Base-by-base conservation (phyloP, 164 flowering plant species). In the Dillenia suffruticosa region DNA sequence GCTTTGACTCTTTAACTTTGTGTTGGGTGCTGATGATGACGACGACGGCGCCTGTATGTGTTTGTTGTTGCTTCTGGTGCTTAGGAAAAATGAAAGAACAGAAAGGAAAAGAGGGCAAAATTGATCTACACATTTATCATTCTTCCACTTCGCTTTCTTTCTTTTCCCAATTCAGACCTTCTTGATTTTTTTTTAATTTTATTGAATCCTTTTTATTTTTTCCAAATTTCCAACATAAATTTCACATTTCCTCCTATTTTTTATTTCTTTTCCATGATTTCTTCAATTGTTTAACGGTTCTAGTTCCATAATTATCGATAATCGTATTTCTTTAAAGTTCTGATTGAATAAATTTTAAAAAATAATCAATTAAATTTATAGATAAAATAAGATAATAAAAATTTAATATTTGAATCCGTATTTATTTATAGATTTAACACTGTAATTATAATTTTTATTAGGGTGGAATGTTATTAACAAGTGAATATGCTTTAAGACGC, bases 21-120 rank as follows among this genome's bases (percentile, higher is more conserved):
- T 68, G 52, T 68, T 45, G 40, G 40, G 40, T 51, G 74, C 60
- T 68, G 77, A 68, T 53, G 79, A 72, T 49, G 81, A 70, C 63
- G n/a, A n/a, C n/a, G 79, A 69, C 58, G 75, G 62, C 57, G 40
- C 6, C 5, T 32, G 40, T 4, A 6, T 26, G 32, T 26, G 22
- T 19, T 1, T 61, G 16, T 51, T 65, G 68, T 63, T 72, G 69
- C 74, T 70, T 64, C 74, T 53, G 62, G 58, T 62, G 70, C 62
- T 67, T 7, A 68, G 22, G 22, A 19, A 19, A 19, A 19, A 19
- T 19, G 61, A 44, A 62, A 17, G 55, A 57, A 24, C 10, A 56
- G 14, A 32, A 4, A 0, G 61, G 45, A 54, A 56, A 58, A 56
- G 10, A 12, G 15, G 46, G 12, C 16, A 3, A 44, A n/a, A 40